Base-by-base conservation (phyloP, 768 basidiomycete genomes). In the Lanmaoa pseudosensibilis region DNA sequence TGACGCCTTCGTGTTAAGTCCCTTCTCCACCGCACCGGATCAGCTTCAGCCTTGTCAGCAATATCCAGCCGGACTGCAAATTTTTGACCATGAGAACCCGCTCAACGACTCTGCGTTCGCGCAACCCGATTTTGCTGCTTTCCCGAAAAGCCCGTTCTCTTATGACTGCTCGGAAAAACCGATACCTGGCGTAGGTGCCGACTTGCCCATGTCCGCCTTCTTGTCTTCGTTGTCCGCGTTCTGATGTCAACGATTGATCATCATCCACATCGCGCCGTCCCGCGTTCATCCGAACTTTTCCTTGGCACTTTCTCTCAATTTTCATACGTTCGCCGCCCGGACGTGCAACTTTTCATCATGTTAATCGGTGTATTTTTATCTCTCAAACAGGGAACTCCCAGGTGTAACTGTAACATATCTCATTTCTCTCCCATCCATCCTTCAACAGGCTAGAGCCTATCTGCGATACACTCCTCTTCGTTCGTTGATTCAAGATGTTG, bases 161-260 rank as follows among this genome's bases (percentile, higher is more conserved):
- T 61, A 67, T 30, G 67, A 55, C n/a, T 62, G 55, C 45, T 50
- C 70, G 33, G 64, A 54, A 61, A 72, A 62, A 60, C 19, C 62
- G 12, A 50, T 61, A 6, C 52, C 65, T 37, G 46, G 57, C 56
- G 55, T 64, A 58, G 70, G 62, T 52, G 46, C 58, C 50, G 72
- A 72, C 39, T 52, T 66, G 53, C 59, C 70, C 36, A 68, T 72
- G 69, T 64, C 70, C 39, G 66, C 66, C 23, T 72, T 72, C 68
- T 66, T 72, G 58, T 61, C 70, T 51, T 63, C 71, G 41, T 37
- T 72, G 40, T 52, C 72, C 55, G 68, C 59, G 50, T 73, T 63
- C 48, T 72, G 72, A 69, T 47, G 21, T 49, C 25, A 15, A 27
- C 37, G 18, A 50, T 36, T 11, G 30, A 36, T 54, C 52, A 40